These are phyloP conservation scores for Phytopythium chamaehyphon DNA, from an alignment of 352 stramenopile genomes.

Conservation along the genomic window DNA sequence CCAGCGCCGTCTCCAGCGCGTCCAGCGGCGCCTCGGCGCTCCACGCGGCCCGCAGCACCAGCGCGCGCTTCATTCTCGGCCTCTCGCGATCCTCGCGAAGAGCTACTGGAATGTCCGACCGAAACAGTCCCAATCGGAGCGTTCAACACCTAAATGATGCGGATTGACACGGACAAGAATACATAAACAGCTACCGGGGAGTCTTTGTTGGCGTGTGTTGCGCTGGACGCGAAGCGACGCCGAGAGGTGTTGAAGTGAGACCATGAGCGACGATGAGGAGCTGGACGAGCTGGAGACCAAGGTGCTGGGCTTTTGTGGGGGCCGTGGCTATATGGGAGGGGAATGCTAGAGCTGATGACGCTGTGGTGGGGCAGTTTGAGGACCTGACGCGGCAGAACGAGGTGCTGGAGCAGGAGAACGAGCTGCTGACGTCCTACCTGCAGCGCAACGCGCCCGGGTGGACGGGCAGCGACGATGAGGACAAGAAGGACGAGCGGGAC, in stretches of 20 bases:
- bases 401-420: constrained; percentile 88
- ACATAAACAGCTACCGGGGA: no score
- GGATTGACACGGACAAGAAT: no score
- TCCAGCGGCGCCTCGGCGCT: constrained; percentile 72
- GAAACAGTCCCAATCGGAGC: not conserved
- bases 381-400: constrained; percentile 86
- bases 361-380: constrained; percentile 48
- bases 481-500: constrained; percentile 48
- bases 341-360: not conserved
- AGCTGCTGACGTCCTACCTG: constrained; percentile 87
- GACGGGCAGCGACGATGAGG: constrained; percentile 59
- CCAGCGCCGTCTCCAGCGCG: constrained; percentile 70
- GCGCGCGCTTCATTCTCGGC: constrained; percentile 58
- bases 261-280: constrained; percentile 67
- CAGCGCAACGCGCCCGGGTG: constrained; percentile 48
- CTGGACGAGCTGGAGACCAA: constrained; percentile 73
- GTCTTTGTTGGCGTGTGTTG: no score
- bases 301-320: no score
- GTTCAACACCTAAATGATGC: no score
- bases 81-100: not conserved
- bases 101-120: no score
- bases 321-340: no score
- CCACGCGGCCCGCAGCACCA: constrained; percentile 75
- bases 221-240: constrained; percentile 28
- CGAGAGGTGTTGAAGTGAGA: not conserved